Evolutionary conservation across 78 protist species (phyloP), one percentile per base, ranked within the genome.

Genomic region (Goniomonas avonlea): DNA sequence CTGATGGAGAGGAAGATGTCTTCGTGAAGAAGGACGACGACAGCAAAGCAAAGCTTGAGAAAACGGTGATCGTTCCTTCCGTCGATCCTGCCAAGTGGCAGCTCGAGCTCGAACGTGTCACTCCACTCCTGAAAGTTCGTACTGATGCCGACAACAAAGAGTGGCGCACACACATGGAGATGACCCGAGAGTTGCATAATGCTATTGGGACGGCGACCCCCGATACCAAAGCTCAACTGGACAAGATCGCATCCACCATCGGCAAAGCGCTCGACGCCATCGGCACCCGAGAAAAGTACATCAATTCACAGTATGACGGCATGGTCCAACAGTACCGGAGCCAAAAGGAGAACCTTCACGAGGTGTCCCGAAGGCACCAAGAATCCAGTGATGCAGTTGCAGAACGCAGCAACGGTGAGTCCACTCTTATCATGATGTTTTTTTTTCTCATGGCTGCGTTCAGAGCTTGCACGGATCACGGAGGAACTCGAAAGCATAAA

Each of bases 111-210:
- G 71, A 63, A 27, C 32, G 37, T 3, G 71, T 63, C 1, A 43
- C 71, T 17, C 71, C 71, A 31, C 45, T 63, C 29, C 43, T 63
- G 21, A 63, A 63, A 43, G 37, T 63, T 39, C 39, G 71, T 17
- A 27, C 25, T 2, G 71, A 63, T 17, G 17, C 43, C 41, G 71
- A 63, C 71, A 63, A 63, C 71, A 63, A 63, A 27, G 71, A 63
- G 71, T 63, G 71, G 71, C 71, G 71, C 25, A 63, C 71, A 3
- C 71, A 63, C 43, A 21, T 63, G 39, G 71, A 38, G 39, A 39
- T 37, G 15, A 63, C 39, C 65, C 23, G 29, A 23, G 65, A 56
- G 65, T 34, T 56, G 38, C 65, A 56, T 11, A 34, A 56, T 11
- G 34, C 21, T 34, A 56, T 56, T 34, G 37, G 29, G 65, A 23